Evolutionary conservation across 2,329 filamentous ascomycete genomes (phyloP), one percentile per base, ranked within the genome.

Genomic region (Harringtonia lauricola): DNA sequence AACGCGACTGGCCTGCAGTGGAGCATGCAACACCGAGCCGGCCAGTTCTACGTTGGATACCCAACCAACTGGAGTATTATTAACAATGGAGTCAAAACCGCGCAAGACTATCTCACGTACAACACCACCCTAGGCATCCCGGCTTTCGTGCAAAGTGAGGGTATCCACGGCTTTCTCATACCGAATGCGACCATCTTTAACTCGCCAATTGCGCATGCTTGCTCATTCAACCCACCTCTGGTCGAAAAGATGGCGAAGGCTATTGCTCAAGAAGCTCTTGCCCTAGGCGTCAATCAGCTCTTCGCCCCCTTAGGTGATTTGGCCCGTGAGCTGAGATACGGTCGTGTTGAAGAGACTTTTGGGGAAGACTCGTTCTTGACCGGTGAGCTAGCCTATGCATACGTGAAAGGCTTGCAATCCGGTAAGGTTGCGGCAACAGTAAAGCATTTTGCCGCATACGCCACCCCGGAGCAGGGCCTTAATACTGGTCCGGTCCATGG

Each of bases 111-210:
- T 50, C 64, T 85, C 3, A 52, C 79, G 39, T 65, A 84, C 17
- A 76, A 81, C 50, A 83, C 79, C 1, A 77, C 73, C 2, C 62
- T 81, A 9, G 83, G 81, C 0, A 87, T 87, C 42, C 83, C 83
- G 8, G 77, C 83, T 1, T 71, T 86, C 51, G 76, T 83, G 14
- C 83, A 87, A 59, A 82, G 75, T 4, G 83, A 88, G 60, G 81
- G 77, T 31, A 81, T 87, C 36, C 83, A 87, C 54, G 83, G 82
- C 2, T 79, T 86, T 51, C 64, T 86, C 28, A 72, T 81, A 36
- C 72, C 74, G 10, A 86, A 86, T 57, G 82, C 81, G 3, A 87
- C 83, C 2, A 83, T 87, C 47, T 88, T 86, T 66, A 87, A 86
- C 60, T 84, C 79, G 2, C 83, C 83, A 0, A 86, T 87, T 51